These are phyloP conservation scores for Citrus trifoliata DNA, from an alignment of 345 rosid species.

Conservation along the genomic window DNA sequence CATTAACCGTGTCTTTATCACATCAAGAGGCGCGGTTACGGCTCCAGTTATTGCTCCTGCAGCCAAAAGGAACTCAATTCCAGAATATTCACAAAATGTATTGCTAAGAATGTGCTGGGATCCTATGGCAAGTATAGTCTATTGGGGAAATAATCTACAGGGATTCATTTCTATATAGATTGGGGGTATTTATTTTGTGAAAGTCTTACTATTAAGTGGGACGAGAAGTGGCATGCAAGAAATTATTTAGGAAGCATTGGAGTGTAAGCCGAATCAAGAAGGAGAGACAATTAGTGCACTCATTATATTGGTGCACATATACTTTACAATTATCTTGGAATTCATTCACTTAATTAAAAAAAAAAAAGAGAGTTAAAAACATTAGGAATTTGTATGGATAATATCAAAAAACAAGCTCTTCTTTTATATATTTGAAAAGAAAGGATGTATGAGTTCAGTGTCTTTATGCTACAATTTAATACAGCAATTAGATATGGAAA, in stretches of 20 bases:
- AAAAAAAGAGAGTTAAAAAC: not conserved
- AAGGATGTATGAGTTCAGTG: not conserved
- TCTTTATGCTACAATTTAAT: not conserved
- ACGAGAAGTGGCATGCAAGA: too few species aligned
- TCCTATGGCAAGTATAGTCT: too few species aligned
- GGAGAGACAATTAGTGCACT: too few species aligned
- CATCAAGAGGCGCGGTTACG: constrained; percentile 73
- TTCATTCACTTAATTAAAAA: not conserved
- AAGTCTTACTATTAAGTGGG: too few species aligned
- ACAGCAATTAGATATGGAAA: not conserved
- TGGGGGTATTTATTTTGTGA: too few species aligned
- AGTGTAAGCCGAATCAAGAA: too few species aligned
- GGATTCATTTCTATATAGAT: too few species aligned
- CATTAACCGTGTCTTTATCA: constrained; percentile 76
- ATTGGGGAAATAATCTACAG: too few species aligned
- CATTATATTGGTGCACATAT: too few species aligned
- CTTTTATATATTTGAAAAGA: not conserved
- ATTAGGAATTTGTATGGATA: not conserved
- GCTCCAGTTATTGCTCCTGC: constrained; percentile 72
- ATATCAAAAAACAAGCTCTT: not conserved
- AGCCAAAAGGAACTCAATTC: not conserved
- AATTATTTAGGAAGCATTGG: too few species aligned
- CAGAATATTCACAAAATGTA: not conserved
- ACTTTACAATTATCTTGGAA: too few species aligned
- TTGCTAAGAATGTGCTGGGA: too few species aligned